Percentiles rank a stretch among this genome's conserved stretches.
Conservation (phyloP, 2,329 filamentous ascomycete species). For the Westerdykella aurantiaca region DNA sequence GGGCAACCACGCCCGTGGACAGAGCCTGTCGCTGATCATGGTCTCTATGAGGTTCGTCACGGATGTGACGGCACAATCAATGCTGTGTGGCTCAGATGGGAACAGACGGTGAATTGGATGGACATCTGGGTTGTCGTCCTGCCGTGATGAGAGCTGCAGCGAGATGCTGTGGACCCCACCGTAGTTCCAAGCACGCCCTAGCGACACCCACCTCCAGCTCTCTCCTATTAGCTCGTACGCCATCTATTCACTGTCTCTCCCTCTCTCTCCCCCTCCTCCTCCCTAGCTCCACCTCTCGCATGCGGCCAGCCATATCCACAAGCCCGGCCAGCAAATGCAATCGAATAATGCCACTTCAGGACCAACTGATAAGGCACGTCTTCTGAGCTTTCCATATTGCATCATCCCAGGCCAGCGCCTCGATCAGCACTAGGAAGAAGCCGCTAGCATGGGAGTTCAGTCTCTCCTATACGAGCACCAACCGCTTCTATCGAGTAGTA, state of each 20-base stretch:
- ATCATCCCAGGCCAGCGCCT: conserved; percentile 13
- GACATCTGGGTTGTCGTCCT: no score
- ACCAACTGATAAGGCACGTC: conserved; percentile 28
- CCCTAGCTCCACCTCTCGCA: not conserved
- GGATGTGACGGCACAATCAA: no score
- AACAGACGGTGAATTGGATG: no score
- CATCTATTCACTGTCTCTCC: not conserved
- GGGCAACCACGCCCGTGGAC: no score
- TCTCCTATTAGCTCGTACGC: no score
- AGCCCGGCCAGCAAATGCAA: conserved; percentile 17
- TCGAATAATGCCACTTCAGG: conserved; percentile 18
- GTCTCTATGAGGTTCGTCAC: no score
- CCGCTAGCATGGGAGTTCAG: not conserved
- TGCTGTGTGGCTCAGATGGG: no score
- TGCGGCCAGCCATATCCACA: not conserved
- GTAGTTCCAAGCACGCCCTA: not conserved
- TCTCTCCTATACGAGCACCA: not conserved
- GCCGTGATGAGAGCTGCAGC: no score
- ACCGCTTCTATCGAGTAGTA: not conserved
- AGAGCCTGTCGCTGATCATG: no score
- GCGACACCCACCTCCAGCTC: not conserved
- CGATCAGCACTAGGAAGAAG: conserved; percentile 19
- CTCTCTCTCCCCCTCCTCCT: no score
- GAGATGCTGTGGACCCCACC: no score
- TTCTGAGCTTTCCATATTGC: conserved; percentile 22